These are phyloP conservation scores for Coemansia sp. DNA, from an alignment of 192 early-diverging fungal genomes.

Conservation along the genomic window DNA sequence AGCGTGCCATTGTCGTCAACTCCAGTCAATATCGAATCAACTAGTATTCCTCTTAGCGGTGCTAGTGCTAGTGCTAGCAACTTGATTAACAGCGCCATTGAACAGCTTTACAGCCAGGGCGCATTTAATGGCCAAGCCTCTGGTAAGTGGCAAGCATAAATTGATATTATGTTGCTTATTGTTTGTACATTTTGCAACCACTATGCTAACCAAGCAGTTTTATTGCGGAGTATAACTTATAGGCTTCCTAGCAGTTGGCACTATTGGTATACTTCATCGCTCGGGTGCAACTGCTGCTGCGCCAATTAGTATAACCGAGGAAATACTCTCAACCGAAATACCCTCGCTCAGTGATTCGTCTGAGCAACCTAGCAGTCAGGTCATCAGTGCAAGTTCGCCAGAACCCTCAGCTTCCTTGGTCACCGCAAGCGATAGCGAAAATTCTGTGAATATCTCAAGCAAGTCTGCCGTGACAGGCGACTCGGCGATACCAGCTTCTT, in stretches of 20 bases:
- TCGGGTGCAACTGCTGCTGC: not conserved
- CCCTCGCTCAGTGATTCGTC: not conserved
- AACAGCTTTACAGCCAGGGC: not conserved
- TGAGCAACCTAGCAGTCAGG: not conserved
- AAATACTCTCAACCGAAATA: not conserved
- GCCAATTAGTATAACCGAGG: not conserved
- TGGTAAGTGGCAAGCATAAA: not conserved
- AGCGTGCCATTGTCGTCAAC: constrained; percentile 5
- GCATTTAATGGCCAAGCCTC: constrained; percentile 13
- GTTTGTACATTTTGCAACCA: not conserved
- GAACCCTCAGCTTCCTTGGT: not conserved
- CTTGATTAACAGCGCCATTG: constrained; percentile 4
- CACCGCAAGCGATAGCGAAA: not conserved
- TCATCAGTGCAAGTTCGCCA: not conserved
- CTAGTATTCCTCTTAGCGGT: constrained; percentile 10
- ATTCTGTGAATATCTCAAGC: not conserved
- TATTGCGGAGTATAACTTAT: not conserved
- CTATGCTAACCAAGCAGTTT: not conserved
- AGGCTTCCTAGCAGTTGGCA: constrained; percentile 2
- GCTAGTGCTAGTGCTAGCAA: constrained; percentile 4
- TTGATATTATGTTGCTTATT: not conserved
- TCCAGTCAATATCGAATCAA: constrained; percentile 14
- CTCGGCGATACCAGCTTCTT: not conserved
- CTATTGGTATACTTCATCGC: not conserved
- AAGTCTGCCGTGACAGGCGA: not conserved